phyloP scores from a whole-genome alignment of 345 rosid species.

The Hibiscus mutabilis region DNA sequence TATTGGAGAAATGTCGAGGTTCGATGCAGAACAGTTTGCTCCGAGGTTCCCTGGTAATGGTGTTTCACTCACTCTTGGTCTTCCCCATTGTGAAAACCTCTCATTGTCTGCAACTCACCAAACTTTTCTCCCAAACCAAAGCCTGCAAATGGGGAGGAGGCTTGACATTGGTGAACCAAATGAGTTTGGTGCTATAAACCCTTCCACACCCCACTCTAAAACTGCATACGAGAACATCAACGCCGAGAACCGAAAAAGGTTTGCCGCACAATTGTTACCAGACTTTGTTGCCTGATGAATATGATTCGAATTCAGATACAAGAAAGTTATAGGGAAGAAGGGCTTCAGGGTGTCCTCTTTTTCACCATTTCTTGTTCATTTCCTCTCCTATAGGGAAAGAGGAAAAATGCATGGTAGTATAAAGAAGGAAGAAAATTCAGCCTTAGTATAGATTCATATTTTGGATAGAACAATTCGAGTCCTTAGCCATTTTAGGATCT shows the following conservation, averaged over 20 bases:
- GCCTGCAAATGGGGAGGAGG: slow-evolving; percentile 72
- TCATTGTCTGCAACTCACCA: slow-evolving; percentile 65
- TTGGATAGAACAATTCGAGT: slow-evolving; percentile 23
- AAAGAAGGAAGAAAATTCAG: slow-evolving; percentile 27
- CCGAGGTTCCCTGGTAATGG: slow-evolving; percentile 77
- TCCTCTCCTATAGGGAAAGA: not conserved
- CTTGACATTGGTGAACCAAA: slow-evolving; percentile 71
- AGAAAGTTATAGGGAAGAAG: not conserved
- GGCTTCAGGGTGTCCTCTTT: not conserved
- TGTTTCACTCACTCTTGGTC: slow-evolving; percentile 87
- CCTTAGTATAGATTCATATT: slow-evolving; percentile 58
- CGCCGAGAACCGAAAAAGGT: slow-evolving; percentile 83
- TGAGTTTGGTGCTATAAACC: slow-evolving; percentile 49
- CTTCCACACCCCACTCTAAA: slow-evolving; percentile 54
- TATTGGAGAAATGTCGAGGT: slow-evolving; percentile 77
- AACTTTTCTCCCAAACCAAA: slow-evolving; percentile 69
- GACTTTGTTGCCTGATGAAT: slow-evolving; percentile 73
- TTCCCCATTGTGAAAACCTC: slow-evolving; percentile 85
- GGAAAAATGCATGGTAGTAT: slow-evolving; percentile 35
- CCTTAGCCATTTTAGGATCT: slow-evolving; percentile 54
- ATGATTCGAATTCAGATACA: not conserved
- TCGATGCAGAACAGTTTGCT: slow-evolving; percentile 62
- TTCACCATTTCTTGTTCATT: slow-evolving; percentile 25
- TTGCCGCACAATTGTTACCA: slow-evolving; percentile 75
- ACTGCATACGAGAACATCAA: slow-evolving; percentile 63